Evolutionary conservation across 2,329 filamentous ascomycete genomes (phyloP).

Genomic region (Ceratocystis harringtonii): DNA sequence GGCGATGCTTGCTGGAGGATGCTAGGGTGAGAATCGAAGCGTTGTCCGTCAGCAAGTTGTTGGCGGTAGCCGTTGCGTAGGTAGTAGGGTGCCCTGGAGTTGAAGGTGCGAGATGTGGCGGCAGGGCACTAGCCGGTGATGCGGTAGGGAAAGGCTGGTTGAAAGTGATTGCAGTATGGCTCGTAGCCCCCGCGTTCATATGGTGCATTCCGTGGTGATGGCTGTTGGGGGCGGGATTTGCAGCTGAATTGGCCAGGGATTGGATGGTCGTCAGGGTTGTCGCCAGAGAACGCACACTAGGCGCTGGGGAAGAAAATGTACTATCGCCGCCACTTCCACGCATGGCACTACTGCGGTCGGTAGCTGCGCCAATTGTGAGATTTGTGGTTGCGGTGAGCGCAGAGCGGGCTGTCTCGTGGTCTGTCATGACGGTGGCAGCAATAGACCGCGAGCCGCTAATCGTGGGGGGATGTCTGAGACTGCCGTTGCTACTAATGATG

Average conservation of each 20-base stretch:
- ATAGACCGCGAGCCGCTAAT: conserved; percentile 48
- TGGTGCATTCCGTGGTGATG: conserved; percentile 27
- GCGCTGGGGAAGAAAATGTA: conserved; percentile 71
- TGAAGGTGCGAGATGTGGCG: conserved; percentile 47
- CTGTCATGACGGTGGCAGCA: conserved; percentile 70
- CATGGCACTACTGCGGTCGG: conserved; percentile 33
- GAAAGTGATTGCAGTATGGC: conserved; percentile 35
- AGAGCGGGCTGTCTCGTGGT: conserved; percentile 58
- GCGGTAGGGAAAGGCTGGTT: conserved; percentile 49
- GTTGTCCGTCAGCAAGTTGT: conserved; percentile 70
- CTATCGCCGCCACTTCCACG: conserved; percentile 52
- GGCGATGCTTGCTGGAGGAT: conserved; percentile 63
- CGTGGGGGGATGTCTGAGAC: conserved; percentile 34
- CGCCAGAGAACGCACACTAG: conserved; percentile 64
- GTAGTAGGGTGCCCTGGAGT: conserved; percentile 47
- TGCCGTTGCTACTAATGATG: conserved; percentile 12
- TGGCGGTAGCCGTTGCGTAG: conserved; percentile 64
- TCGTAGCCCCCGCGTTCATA: conserved; percentile 29
- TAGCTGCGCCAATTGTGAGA: conserved; percentile 49
- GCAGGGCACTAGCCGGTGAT: conserved; percentile 56
- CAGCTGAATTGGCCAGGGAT: conserved; percentile 34
- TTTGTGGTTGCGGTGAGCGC: conserved; percentile 54
- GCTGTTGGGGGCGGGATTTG: conserved; percentile 26
- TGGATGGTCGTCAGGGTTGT: conserved; percentile 79
- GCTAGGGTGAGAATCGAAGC: conserved; percentile 74